Evolutionary conservation across 257 asterid genomes (phyloP).

Genomic region (Eustoma russellianum): DNA sequence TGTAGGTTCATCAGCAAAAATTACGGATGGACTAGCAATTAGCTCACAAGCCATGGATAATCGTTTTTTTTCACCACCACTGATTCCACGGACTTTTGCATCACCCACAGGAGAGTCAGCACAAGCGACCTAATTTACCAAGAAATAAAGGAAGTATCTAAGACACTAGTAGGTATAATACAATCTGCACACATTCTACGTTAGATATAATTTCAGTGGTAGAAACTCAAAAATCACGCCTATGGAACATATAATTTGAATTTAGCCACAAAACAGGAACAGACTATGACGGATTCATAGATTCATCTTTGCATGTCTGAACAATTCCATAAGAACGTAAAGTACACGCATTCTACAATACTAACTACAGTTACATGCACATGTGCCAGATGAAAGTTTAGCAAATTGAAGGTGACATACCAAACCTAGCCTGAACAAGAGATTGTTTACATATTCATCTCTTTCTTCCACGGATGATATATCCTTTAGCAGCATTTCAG

Average conservation of each 20-base stretch:
- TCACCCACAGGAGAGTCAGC: slow-evolving; percentile 97
- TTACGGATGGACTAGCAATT: slow-evolving; percentile 97
- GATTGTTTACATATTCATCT: slow-evolving; percentile 66
- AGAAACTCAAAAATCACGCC: no score
- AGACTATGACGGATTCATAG: no score
- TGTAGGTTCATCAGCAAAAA: slow-evolving; percentile 97
- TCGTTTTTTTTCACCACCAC: slow-evolving; percentile 99
- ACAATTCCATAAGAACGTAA: no score
- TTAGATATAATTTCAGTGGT: no score
- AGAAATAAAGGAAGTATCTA: slow-evolving; percentile 12
- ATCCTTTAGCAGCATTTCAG: slow-evolving; percentile 86
- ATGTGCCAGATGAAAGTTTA: neutral
- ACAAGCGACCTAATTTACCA: slow-evolving; percentile 59
- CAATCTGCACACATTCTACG: no score
- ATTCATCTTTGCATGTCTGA: no score
- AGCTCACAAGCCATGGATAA: slow-evolving; percentile 90
- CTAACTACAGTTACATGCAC: neutral
- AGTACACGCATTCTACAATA: neutral
- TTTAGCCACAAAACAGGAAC: no score
- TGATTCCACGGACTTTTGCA: slow-evolving; percentile 92
- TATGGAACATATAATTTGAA: no score
- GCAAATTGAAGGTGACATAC: slow-evolving; percentile 33
- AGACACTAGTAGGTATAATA: slow-evolving; percentile 1
- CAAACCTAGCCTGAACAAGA: slow-evolving; percentile 78
- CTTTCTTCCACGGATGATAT: slow-evolving; percentile 63